These are phyloP conservation scores for Phytophthora chlamydospora DNA, from an alignment of 352 stramenopile species.

Conservation along the genomic window DNA sequence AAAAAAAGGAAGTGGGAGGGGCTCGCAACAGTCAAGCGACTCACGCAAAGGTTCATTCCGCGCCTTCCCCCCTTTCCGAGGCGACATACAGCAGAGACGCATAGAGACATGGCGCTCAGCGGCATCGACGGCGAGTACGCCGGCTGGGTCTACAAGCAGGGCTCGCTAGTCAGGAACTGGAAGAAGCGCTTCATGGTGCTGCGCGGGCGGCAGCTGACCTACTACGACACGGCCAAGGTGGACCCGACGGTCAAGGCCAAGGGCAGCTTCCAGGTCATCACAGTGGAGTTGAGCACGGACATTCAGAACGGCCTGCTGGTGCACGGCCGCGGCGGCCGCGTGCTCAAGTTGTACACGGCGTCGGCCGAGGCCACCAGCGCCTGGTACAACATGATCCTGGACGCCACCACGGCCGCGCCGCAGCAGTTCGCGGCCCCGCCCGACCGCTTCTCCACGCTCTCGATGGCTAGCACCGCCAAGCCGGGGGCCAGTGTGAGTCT, in stretches of 20 bases:
- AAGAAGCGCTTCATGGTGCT: constrained; percentile 90
- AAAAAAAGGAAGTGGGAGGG: constrained; percentile 12
- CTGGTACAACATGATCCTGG: constrained; percentile 81
- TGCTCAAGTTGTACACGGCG: constrained; percentile 90
- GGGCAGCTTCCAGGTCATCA: constrained; percentile 86
- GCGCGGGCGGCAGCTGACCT: constrained; percentile 77
- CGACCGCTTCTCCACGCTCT: constrained; percentile 57
- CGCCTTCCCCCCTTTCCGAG: constrained; percentile 6
- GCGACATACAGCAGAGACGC: neutral
- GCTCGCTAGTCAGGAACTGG: constrained; percentile 81
- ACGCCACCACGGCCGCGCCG: constrained; percentile 46
- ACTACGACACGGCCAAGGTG: constrained; percentile 81
- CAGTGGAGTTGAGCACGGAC: constrained; percentile 78
- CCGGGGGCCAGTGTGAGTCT: constrained; percentile 32
- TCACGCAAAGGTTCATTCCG: constrained; percentile 11
- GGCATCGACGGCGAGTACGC: constrained; percentile 60
- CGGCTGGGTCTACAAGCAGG: constrained; percentile 88
- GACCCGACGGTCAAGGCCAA: constrained; percentile 70
- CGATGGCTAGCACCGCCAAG: constrained; percentile 26
- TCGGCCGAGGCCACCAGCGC: constrained; percentile 67
- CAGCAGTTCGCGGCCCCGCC: constrained; percentile 27
- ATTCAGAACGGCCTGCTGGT: constrained; percentile 87
- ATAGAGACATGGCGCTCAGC: constrained; percentile 34
- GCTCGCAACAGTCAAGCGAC: constrained; percentile 1
- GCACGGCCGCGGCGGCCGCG: constrained; percentile 76